Base-by-base conservation (phyloP, 139 green algal genomes). In the Closterium sp. region DNA sequence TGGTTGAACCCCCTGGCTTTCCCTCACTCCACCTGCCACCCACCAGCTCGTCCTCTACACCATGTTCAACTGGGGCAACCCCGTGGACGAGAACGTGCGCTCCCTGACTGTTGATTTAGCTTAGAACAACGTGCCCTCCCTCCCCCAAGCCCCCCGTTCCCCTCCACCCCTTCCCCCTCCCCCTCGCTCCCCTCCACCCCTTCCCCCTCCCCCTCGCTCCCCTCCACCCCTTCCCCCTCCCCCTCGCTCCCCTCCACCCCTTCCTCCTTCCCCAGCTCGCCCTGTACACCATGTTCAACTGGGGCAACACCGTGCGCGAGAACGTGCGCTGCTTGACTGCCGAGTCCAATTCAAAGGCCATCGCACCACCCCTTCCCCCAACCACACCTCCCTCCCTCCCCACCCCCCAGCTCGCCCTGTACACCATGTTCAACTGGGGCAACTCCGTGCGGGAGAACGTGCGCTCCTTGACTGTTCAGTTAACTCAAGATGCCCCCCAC, bases 401-500 rank as follows among this genome's bases (percentile, higher is more conserved):
- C 45, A 17, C 45, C 45, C 3, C 11, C 11, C 50, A 95, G 10
- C 93, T 97, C 22, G 91, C 95, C 2, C 17, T 91, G 2, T 96
- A 95, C 92, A 95, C 96, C 70, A 95, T 96, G 13, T 89, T 88
- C 32, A 94, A 92, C 42, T 97, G 96, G 96, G 89, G n/a, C 22
- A 4, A 0, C 50, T 95, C 94, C 50, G 96, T 95, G 30, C 86
- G 86, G 19, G 88, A 96, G 88, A 95, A 97, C 89, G 94, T 96
- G 9, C 50, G 92, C 28, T 91, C 91, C 29, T 92, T 97, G 30
- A 95, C 38, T n/a, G n/a, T 92, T 27, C 89, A 90, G n/a, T 92
- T 96, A n/a, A 42, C 34, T 42, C 9, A 42, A 42, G 9, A 2
- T 7, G 2, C 86, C 6, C 7, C 86, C 7, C 6, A 50, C n/a